Percentiles rank a stretch among this genome's conserved stretches.
Evolutionary conservation across 805 yeast genomes (phyloP).

Genomic region (Myxozyma udenii): DNA sequence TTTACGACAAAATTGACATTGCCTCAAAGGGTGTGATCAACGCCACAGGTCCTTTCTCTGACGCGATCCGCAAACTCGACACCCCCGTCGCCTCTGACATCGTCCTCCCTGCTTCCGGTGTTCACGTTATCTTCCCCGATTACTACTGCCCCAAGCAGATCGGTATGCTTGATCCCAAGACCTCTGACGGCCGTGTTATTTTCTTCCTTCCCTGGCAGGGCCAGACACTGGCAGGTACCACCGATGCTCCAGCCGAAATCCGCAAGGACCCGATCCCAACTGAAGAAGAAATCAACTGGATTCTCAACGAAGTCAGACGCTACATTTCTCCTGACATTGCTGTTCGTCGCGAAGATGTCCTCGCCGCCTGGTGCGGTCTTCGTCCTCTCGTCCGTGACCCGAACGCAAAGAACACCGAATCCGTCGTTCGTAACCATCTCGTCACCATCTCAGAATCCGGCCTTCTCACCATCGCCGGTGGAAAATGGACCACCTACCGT

Average conservation of each 20-base stretch:
- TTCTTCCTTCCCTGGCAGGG: slow-evolving; percentile 98
- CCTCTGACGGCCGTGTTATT: slow-evolving; percentile 94
- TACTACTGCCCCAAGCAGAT: slow-evolving; percentile 82
- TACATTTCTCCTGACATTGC: slow-evolving; percentile 74
- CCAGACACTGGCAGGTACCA: slow-evolving; percentile 91
- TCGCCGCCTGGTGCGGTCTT: slow-evolving; percentile 96
- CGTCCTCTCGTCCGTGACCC: slow-evolving; percentile 88
- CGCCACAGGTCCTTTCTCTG: slow-evolving; percentile 94
- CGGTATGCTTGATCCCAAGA: slow-evolving; percentile 88
- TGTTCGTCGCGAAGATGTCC: slow-evolving; percentile 83
- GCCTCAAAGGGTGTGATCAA: slow-evolving; percentile 58
- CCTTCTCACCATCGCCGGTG: slow-evolving; percentile 87
- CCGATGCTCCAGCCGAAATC: slow-evolving; percentile 68
- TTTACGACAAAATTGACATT: slow-evolving; percentile 14
- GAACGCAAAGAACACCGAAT: slow-evolving; percentile 65
- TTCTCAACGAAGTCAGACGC: slow-evolving; percentile 80
- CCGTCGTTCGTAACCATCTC: slow-evolving; percentile 85
- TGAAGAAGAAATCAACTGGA: slow-evolving; percentile 85
- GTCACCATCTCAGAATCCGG: slow-evolving; percentile 70
- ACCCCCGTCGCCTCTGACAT: slow-evolving; percentile 55
- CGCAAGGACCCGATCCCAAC: slow-evolving; percentile 65
- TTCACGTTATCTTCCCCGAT: slow-evolving; percentile 87
- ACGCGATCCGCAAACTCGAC: slow-evolving; percentile 82
- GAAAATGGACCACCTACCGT: slow-evolving; percentile 98
- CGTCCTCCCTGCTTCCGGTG: slow-evolving; percentile 95